A percentile compares a stretch with the other conserved stretches of the same genome.
These are phyloP conservation scores for Deinandra increscens DNA, from an alignment of 129 eudicot genomes.

Conservation along the genomic window DNA sequence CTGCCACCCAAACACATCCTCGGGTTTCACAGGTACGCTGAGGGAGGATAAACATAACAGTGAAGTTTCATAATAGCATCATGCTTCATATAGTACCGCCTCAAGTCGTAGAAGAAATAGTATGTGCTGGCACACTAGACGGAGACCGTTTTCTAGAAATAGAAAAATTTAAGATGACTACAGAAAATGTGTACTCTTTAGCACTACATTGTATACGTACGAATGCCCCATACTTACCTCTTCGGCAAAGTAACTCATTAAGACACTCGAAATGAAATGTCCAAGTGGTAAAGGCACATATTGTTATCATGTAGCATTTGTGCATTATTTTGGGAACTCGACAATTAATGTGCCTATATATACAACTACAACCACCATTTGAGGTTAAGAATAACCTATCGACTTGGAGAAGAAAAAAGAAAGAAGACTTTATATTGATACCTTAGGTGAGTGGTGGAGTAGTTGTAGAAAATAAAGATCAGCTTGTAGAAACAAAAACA, in stretches of 20 bases:
- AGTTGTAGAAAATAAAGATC: not conserved
- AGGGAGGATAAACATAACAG: not conserved
- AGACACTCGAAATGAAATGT: not conserved
- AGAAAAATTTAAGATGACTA: not conserved
- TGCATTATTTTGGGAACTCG: not conserved
- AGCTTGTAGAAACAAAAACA: conserved; percentile 11
- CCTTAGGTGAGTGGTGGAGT: not conserved
- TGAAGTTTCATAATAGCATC: not conserved
- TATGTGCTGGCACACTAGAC: not conserved
- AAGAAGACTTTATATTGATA: not conserved
- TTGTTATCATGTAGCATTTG: not conserved
- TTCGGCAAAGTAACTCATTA: not conserved
- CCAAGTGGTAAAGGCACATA: not conserved
- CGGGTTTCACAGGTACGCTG: not conserved
- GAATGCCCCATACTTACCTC: not conserved
- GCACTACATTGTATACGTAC: not conserved
- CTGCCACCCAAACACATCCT: not conserved
- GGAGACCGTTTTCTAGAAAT: conserved; percentile 5
- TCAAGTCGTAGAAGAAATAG: conserved; percentile 4
- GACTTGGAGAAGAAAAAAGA: conserved; percentile 2
- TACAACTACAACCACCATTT: not conserved
- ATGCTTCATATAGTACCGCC: not conserved
- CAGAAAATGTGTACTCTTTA: not conserved
- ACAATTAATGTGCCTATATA: not conserved
- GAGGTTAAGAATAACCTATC: not conserved